Evolutionary conservation across 2,329 filamentous ascomycete species (phyloP), one percentile per base, ranked within the genome.

Genomic region (Verticillium nonalfalfae): DNA sequence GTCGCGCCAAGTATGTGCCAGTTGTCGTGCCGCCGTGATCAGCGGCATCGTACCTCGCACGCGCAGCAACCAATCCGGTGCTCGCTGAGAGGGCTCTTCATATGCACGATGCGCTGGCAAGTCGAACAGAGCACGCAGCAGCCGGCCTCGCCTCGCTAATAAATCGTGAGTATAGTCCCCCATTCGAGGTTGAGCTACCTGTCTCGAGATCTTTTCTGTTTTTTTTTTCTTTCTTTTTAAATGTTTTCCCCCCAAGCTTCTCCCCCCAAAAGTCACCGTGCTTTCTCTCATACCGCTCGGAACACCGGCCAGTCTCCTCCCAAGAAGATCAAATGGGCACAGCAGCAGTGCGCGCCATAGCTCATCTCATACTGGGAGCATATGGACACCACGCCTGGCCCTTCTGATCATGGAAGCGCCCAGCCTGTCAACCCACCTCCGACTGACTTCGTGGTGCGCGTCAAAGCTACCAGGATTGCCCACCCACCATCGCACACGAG

Each of bases 71-170:
- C 31, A 60, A 58, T 58, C 57, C 57, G 31, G 57, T 52, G 18
- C n/a, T 18, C 45, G 45, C 45, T 31, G 4, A 11, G 45, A 18
- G 5, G 21, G n/a, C n/a, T 52, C 18, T 59, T 63, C 34, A 59
- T 56, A 13, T 66, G 65, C 65, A 64, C 50, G 63, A 66, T 66
- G 66, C 64, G 66, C 65, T 67, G 66, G 66, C 66, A 67, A 26
- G 35, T 57, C 21, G 55, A 38, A 52, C 45, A 52, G 45, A n/a
- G 45, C 39, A n/a, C 45, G 45, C 45, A 21, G 18, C 45, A 52
- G 45, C n/a, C 21, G 45, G 18, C 45, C 13, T 52, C 45, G 18
- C 45, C 7, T 21, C 26, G 11, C 26, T 36, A 5, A 31, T 31
- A 52, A 52, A 52, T 52, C 45, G 45, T 52, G 45, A 52, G 15